Base-by-base conservation (phyloP, 2,329 filamentous ascomycete species). In the Sporothrix brasiliensis region DNA sequence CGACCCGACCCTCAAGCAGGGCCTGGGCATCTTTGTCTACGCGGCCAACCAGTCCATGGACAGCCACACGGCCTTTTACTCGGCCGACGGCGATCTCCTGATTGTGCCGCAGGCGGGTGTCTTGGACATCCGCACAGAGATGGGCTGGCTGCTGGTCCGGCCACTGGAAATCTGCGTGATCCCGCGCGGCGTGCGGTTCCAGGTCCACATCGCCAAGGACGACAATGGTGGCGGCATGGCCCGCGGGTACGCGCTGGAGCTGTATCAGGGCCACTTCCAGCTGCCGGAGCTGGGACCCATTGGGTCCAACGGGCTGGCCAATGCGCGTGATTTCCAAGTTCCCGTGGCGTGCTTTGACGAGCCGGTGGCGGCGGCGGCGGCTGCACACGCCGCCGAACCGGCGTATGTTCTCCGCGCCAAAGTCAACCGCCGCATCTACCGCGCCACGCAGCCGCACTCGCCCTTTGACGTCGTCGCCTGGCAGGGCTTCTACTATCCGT, bases 391-490 rank as follows among this genome's bases (percentile, higher is more conserved):
- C 4, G 81, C 34, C 34, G 6, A 34, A 9, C 34, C 80, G 60
- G 73, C 74, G 66, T 83, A 83, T 80, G 85, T 82, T 10, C 80
- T 92, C 49, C 84, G 85, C 47, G 84, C 84, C 77, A 92, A 92
- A 78, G 90, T 92, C 76, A 87, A 88, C 77, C 89, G 90, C 74
- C 82, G 84, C 61, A 85, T 92, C 67, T 93, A 91, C 80, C 80
- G 82, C 50, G 88, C 89, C 7, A 82, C 78, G 54, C 91, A 93
- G 79, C 78, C 83, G 13, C 91, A 93, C 77, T 54, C 88, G 0
- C 91, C 91, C 0, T 94, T 93, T 75, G 91, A 94, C 75, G 87
- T 94, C 0, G 91, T 93, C 3, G 90, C 89, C 3, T 94, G 91
- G 91, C 91, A 94, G 77, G 91, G 91, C 58, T 91, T 88, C 73